Evolutionary conservation across 2,329 filamentous ascomycete species (phyloP), one percentile per base, ranked within the genome.

Genomic region (Fusarium buharicum): DNA sequence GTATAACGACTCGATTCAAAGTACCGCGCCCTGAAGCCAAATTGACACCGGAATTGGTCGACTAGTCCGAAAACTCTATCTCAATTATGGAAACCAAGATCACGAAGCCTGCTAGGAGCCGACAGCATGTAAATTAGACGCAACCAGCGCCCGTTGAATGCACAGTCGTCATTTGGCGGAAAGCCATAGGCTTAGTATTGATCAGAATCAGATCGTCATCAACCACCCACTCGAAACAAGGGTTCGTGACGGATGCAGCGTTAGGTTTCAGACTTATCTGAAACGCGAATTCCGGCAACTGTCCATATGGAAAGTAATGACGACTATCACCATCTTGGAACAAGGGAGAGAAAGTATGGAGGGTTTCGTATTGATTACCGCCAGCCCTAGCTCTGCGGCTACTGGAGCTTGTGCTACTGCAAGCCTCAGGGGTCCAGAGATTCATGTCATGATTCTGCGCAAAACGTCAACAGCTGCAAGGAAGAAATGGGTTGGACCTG

Each of bases 241-340:
- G 55, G 47, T 46, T 20, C 33, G 60, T 62, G 47, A 36, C 60
- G 36, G 50, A 43, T 50, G 52, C 40, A 56, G 41, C 47, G 22
- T 37, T 49, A 22, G 46, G 61, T 64, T 64, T 65, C 61, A 62
- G 51, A 64, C 41, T 10, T 7, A 33, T 64, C 52, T 58, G 61
- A 64, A 64, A 64, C 60, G 20, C 47, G 46, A 31, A 47, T 46
- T 53, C 36, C 33, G 37, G 40, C 27, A 60, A 31, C 33, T 3
- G 47, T 51, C 48, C 24, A 56, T 51, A 11, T 30, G 55, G 41
- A 46, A 49, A 24, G 17, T 37, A 34, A 56, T 49, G 51, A 43
- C 56, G 47, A 58, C 44, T 14, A 65, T 52, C 31, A 45, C 44
- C 20, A 22, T 46, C 28, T 49, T 46, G 20, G 39, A 12, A 34